Evolutionary conservation across 2,329 filamentous ascomycete species (phyloP), one percentile per base, ranked within the genome.

Genomic region (Ceratocystis harringtonii): DNA sequence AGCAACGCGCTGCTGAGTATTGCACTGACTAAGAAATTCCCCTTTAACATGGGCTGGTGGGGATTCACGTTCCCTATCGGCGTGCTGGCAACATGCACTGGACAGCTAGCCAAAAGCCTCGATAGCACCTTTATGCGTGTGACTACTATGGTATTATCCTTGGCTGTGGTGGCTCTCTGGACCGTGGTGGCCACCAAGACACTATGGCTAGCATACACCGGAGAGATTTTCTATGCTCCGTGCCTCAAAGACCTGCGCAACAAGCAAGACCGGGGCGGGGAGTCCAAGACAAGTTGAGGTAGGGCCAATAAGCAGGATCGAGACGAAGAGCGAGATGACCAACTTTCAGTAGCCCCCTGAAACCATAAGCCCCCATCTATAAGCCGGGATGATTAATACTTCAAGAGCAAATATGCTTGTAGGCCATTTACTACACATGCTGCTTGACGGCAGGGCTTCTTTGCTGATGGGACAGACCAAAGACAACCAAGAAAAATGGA

Each of bases 41-140:
- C 77, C 10, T 78, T 78, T 71, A 78, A 77, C 67, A 76, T 78
- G 73, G 77, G 77, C 50, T 79, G 77, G 75, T 79, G 77, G 78
- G 77, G 76, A 0, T 78, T 78, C 64, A 79, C 77, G 1, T 79
- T 79, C 68, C 77, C 77, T 0, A 72, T 79, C 5, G 78, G 77
- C n/a, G 76, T 78, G 28, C 71, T 77, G 69, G 75, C 76, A 1
- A 76, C 74, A 1, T 78, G 75, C 65, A 76, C 78, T 0, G 72
- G 72, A 19, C 68, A 72, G 63, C 64, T 80, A 64, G 78, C 75
- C 2, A 62, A 70, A 65, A 76, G 78, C 62, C 71, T 80, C 12
- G 72, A 75, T 64, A 79, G 76, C 65, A 68, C 71, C 2, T 78
- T 79, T 65, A 78, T 78, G 72, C 76, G 72, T 61, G 73, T 78